These are phyloP conservation scores for Taphrina flavorubra DNA, from an alignment of 1,139 yeast genomes.

Conservation along the genomic window DNA sequence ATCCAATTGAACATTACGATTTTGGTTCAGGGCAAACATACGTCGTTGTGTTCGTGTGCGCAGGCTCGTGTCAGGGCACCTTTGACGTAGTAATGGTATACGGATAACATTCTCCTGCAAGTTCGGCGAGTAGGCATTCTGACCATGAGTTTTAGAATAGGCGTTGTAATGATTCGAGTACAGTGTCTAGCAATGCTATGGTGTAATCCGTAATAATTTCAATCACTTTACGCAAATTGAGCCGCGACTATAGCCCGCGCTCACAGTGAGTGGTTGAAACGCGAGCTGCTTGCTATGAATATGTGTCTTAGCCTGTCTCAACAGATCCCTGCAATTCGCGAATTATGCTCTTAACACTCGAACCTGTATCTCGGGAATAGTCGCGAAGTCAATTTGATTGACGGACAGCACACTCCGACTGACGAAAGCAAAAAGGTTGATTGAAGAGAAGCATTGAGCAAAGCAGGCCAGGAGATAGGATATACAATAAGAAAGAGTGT, in stretches of 20 bases:
- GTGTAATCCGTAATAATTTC: not conserved
- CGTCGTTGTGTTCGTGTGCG: not conserved
- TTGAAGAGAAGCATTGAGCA: too few relatives aligned
- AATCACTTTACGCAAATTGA: too few relatives aligned
- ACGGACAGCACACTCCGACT: not conserved
- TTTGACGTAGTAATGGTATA: not conserved
- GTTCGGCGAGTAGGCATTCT: not conserved
- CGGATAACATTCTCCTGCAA: not conserved
- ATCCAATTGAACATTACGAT: too few relatives aligned
- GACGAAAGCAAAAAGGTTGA: too few relatives aligned
- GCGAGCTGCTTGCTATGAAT: not conserved
- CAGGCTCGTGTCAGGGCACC: not conserved
- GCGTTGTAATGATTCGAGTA: conserved; percentile 6
- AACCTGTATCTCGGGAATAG: too few relatives aligned
- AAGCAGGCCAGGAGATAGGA: too few relatives aligned
- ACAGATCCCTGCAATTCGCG: not conserved
- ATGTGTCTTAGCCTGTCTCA: not conserved
- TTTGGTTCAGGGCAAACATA: not conserved
- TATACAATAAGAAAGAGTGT: conserved; percentile 6
- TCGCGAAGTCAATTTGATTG: not conserved
- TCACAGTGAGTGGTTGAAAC: too few relatives aligned
- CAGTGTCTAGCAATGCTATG: conserved; percentile 5
- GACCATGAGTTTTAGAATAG: not conserved
- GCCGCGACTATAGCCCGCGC: too few relatives aligned
- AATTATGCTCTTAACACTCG: too few relatives aligned